Base-by-base conservation (phyloP, 768 basidiomycete species). In the Phallus indusiatus region DNA sequence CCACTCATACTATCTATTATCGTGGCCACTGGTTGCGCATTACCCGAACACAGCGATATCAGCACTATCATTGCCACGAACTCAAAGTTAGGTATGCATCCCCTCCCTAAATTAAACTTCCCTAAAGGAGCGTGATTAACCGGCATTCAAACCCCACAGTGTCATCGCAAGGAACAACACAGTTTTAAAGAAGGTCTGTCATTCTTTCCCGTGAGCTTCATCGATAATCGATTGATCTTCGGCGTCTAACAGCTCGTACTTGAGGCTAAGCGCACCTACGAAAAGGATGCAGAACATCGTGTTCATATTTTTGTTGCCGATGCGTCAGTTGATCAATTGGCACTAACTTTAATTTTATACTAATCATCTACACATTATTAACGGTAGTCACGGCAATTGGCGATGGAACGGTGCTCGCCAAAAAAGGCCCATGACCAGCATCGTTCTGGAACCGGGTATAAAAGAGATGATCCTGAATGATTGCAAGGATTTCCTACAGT, bases 381-480 rank as follows among this genome's bases (percentile, higher is more conserved):
- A 35, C 63, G 87, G 86, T 51, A 80, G 84, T 9, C 86, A 86
- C 65, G 80, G 78, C 1, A 83, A 84, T 66, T 94, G 91, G 91
- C 78, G 88, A 59, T 91, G 88, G 86, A 92, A 90, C 64, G 90
- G 89, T 47, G 87, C 90, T 5, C 79, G 89, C 53, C 88, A 91
- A 66, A 94, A 94, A 71, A 80, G 90, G 34, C 90, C 91, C 0
- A 86, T 94, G 85, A 88, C 86, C 66, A 92, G 90, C n/a, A 92
- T 94, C 61, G 90, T 93, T 14, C 78, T 93, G 11, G 89, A 92
- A 65, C 88, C 90, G 4, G 89, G 88, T 47, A 88, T 92, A 9
- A 91, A 91, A 67, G 91, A 93, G 68, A 93, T 93, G 89, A 82
- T 92, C 60, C 74, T 92, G 21, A 81, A 84, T 10, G 90, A 94